Percentiles rank a stretch among this genome's conserved stretches.
phyloP scores from a whole-genome alignment of 768 basidiomycete species.

The Leccinum longicurvipes region DNA sequence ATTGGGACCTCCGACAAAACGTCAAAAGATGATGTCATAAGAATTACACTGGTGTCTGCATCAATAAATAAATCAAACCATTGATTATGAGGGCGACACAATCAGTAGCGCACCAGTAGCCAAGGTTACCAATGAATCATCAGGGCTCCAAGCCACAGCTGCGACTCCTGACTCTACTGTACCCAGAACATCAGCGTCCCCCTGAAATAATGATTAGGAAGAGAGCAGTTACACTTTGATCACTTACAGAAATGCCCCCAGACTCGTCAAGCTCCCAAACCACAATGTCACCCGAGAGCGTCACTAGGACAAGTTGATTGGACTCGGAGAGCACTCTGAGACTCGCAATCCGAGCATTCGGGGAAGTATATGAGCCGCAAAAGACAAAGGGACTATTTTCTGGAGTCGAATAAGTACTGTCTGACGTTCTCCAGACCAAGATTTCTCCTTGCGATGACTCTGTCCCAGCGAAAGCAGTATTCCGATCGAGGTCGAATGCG shows the following conservation, averaged over 20 bases:
- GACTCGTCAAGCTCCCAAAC: constrained; percentile 53
- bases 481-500: constrained; percentile 63
- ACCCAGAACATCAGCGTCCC: constrained; percentile 69
- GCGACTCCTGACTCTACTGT: constrained; percentile 81
- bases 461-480: constrained; percentile 54
- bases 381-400: constrained; percentile 15
- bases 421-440: constrained; percentile 50
- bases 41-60: constrained; percentile 77
- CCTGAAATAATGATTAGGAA: constrained; percentile 14
- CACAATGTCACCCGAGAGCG: constrained; percentile 80
- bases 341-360: constrained; percentile 49
- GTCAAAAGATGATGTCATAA: constrained; percentile 89
- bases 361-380: constrained; percentile 21
- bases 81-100: not conserved
- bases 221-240: not conserved
- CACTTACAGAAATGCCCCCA: constrained; percentile 42
- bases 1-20: constrained; percentile 77
- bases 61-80: not conserved
- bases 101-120: constrained; percentile 58
- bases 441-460: constrained; percentile 59
- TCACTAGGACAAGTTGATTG: constrained; percentile 62
- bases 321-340: constrained; percentile 71
- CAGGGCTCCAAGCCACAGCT: constrained; percentile 87
- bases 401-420: constrained; percentile 10
- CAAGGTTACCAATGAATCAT: constrained; percentile 81